Evolutionary conservation across 116 monocot species (phyloP), one percentile per base, ranked within the genome.

Genomic region (Iris pallida): DNA sequence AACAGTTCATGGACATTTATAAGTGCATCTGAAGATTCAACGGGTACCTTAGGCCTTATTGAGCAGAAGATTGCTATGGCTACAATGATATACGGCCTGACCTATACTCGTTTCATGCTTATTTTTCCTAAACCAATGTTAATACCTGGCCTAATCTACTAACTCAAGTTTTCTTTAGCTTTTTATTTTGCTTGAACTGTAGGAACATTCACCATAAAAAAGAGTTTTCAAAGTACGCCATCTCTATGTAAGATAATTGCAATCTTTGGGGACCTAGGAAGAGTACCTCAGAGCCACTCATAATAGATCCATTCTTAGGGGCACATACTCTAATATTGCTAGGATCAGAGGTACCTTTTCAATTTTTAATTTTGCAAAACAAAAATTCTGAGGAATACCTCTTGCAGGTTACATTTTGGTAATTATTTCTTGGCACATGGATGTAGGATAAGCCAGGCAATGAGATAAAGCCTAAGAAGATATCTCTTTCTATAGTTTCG

Each of bases 1-100:
- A 63, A 80, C 87, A 96, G 96, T 74, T 92, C 96, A 54, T 92
- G 92, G 19, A 89, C 96, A 40, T 96, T 92, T 69, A 62, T 96
- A 12, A 79, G 78, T 89, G 72, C 92, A 53, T 55, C 55, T 59
- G 80, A 83, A 67, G 96, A 96, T 79, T 14, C 72, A 68, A 87
- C 76, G 43, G 83, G 88, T 79, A 73, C 61, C 17, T 61, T 96
- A 71, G 67, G 61, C 5, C 18, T 72, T 8, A 75, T 96, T 66
- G 96, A 96, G 47, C 57, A 81, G 41, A 89, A 89, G 76, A 96
- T 96, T 72, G 92, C 92, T 12, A 92, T 80, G 81, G 92, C 68
- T 63, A 96, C 96, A 20, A 87, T 96, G 96, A 85, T 96, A n/a
- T n/a, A n/a, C n/a, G n/a, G n/a, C n/a, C n/a, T n/a, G n/a, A n/a